These are phyloP conservation scores for Ascomycota sp. DNA, from an alignment of 2,329 filamentous ascomycete genomes.

Conservation along the genomic window DNA sequence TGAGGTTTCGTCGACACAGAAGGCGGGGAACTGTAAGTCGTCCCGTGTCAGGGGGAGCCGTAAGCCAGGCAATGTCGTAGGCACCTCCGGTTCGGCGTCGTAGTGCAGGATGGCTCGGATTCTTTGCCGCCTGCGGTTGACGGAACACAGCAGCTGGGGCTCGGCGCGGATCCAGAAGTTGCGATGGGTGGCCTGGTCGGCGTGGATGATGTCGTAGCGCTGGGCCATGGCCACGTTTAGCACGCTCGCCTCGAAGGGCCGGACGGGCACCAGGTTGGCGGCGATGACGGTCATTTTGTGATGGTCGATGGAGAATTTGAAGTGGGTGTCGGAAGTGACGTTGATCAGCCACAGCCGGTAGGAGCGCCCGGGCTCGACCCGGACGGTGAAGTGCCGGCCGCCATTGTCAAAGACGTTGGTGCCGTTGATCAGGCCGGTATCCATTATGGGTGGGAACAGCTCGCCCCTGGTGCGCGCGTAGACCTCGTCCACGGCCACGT, in stretches of 20 bases:
- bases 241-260: conserved; percentile 28
- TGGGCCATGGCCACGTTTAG: conserved; percentile 26
- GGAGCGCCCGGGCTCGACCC: conserved; percentile 18
- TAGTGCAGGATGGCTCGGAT: neutral
- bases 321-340: conserved; percentile 18
- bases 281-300: conserved; percentile 37
- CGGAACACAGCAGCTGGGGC: neutral
- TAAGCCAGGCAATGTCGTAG: too few species aligned
- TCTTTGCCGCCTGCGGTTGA: neutral
- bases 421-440: conserved; percentile 24
- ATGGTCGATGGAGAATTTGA: conserved; percentile 31
- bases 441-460: neutral
- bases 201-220: conserved; percentile 24
- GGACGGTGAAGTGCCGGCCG: conserved; percentile 14
- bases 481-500: conserved; percentile 19
- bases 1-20: neutral
- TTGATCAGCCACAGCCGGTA: conserved; percentile 29
- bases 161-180: conserved; percentile 27
- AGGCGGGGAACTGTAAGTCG: too few species aligned
- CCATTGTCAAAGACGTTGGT: conserved; percentile 17
- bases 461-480: conserved; percentile 1
- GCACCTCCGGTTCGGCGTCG: neutral
- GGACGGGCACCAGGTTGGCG: conserved; percentile 34
- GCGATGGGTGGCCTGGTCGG: conserved; percentile 10
- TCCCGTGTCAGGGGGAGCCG: too few species aligned